These are phyloP conservation scores for Fusarium sp. DNA, from an alignment of 2,329 filamentous ascomycete genomes.

Conservation along the genomic window DNA sequence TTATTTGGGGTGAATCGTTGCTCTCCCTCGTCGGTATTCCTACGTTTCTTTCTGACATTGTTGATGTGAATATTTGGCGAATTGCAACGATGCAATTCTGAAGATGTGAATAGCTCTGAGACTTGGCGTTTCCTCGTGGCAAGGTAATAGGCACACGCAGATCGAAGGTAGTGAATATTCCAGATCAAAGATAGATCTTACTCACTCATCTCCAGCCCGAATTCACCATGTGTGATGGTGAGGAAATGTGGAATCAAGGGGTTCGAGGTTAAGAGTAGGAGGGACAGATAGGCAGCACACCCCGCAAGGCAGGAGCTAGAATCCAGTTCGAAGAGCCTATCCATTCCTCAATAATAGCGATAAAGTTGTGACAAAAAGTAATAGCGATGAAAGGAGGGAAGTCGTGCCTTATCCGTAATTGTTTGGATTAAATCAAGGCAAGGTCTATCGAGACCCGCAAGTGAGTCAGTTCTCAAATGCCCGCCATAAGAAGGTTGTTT, in stretches of 20 bases:
- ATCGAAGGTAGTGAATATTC: neutral
- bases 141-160: neutral
- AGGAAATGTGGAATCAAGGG: neutral
- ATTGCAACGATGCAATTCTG: neutral
- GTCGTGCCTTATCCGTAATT: neutral
- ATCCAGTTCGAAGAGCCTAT: neutral
- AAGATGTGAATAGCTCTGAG: neutral
- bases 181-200: neutral
- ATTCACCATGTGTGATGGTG: neutral
- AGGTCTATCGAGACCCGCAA: neutral
- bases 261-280: neutral
- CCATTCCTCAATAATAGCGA: neutral
- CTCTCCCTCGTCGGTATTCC: neutral
- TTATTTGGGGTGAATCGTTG: neutral
- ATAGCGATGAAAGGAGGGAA: neutral
- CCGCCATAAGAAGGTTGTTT: neutral
- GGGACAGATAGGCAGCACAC: neutral
- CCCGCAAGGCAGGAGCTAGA: neutral
- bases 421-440: neutral
- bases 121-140: neutral
- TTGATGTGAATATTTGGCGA: neutral
- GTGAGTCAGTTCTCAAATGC: neutral
- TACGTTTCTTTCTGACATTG: neutral
- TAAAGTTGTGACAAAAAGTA: too few species aligned
- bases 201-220: neutral